phyloP scores from a whole-genome alignment of 179 eudicot genomes.

The Carnegiea gigantea region DNA sequence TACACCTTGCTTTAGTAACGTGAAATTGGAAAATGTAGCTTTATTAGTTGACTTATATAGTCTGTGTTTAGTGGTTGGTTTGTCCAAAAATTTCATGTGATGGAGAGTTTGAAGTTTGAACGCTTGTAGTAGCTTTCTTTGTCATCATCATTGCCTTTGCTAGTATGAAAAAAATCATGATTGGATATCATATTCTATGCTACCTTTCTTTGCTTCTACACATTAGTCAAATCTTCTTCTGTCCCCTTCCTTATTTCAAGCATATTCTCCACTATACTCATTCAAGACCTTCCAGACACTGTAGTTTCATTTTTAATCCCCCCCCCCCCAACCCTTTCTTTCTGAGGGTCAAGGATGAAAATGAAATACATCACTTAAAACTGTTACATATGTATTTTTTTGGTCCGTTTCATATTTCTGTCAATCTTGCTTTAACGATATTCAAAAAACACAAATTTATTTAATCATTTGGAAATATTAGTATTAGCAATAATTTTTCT shows the following conservation, averaged over 20 bases:
- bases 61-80: neutral
- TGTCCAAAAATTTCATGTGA: neutral
- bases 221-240: neutral
- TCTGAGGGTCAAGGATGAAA: no score
- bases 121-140: neutral
- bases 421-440: no score
- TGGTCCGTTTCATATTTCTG: neutral
- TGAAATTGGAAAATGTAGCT: neutral
- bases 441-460: no score
- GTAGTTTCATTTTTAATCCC: no score
- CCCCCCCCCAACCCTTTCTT: no score
- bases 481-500: no score
- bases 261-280: neutral
- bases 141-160: constrained; percentile 1
- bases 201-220: neutral
- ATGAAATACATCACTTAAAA: no score
- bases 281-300: neutral
- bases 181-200: neutral
- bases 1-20: neutral
- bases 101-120: neutral
- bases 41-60: neutral
- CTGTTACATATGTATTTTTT: no score
- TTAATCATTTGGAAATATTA: no score
- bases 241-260: neutral
- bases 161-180: constrained; percentile 4